These are phyloP conservation scores for Hemileccinum rubropunctum DNA, from an alignment of 768 basidiomycete species.

Conservation along the genomic window DNA sequence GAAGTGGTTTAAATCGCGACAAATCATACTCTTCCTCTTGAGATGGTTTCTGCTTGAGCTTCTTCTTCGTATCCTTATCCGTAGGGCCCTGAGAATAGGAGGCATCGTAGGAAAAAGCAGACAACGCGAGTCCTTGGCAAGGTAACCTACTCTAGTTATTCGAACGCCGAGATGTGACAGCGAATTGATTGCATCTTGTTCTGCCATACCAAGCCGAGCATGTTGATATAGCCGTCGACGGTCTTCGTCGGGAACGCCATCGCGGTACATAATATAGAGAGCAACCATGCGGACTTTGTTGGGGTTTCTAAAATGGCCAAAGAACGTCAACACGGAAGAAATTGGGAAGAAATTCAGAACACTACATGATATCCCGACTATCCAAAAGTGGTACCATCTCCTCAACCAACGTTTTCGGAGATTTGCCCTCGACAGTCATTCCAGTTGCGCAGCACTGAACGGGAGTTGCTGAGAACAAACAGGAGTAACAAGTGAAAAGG, in stretches of 20 bases:
- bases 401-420: slow-evolving; percentile 92
- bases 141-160: slow-evolving; percentile 66
- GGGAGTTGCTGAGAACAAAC: not conserved
- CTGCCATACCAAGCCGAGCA: slow-evolving; percentile 79
- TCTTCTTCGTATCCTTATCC: slow-evolving; percentile 79
- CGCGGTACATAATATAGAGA: slow-evolving; percentile 89
- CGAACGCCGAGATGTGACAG: slow-evolving; percentile 79
- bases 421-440: slow-evolving; percentile 84
- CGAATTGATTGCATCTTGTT: slow-evolving; percentile 93
- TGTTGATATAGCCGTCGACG: slow-evolving; percentile 93
- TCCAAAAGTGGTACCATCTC: slow-evolving; percentile 98
- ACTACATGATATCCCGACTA: slow-evolving; percentile 78
- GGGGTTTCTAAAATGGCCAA: slow-evolving; percentile 51
- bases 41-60: slow-evolving; percentile 69
- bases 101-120: not conserved
- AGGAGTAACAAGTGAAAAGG: not conserved
- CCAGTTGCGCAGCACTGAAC: slow-evolving; percentile 91
- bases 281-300: slow-evolving; percentile 98
- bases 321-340: not conserved
- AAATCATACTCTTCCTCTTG: slow-evolving; percentile 96
- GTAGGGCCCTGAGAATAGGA: slow-evolving; percentile 52
- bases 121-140: not conserved
- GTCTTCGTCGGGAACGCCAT: slow-evolving; percentile 99
- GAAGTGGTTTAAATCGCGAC: slow-evolving; percentile 85
- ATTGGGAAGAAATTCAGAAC: slow-evolving; percentile 3